phyloP scores from a whole-genome alignment of 495 filamentous ascomycete species.

The Pseudoneurospora amorphoporcata region DNA sequence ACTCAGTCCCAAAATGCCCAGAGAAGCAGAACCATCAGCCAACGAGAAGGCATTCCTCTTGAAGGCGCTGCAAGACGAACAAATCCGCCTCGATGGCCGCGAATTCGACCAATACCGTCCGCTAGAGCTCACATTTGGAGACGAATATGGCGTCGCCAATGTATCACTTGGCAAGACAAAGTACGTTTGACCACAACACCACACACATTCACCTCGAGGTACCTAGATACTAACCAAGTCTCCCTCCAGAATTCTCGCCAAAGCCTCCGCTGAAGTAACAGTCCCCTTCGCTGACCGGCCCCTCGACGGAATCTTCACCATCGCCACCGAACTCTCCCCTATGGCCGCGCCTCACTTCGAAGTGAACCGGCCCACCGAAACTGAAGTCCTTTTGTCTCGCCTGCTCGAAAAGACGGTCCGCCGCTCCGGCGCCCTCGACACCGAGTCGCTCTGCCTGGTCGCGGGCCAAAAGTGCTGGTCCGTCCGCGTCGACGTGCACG shows the following conservation, averaged over 20 bases:
- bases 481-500: conserved; percentile 79
- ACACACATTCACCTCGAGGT: not conserved
- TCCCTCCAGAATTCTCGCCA: conserved; percentile 58
- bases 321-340: conserved; percentile 80
- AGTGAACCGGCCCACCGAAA: conserved; percentile 66
- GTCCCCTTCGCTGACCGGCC: conserved; percentile 78
- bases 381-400: conserved; percentile 74
- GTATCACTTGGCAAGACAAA: conserved; percentile 85
- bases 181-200: conserved; percentile 30
- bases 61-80: conserved; percentile 57
- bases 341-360: conserved; percentile 91
- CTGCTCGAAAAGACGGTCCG: conserved; percentile 89
- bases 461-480: conserved; percentile 85
- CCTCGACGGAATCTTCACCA: conserved; percentile 89
- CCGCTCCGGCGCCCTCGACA: conserved; percentile 81
- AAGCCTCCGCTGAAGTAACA: conserved; percentile 79
- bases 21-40: conserved; percentile 73
- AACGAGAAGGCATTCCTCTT: conserved; percentile 69
- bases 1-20: conserved; percentile 54
- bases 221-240: conserved; percentile 1
- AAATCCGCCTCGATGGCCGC: conserved; percentile 74
- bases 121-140: conserved; percentile 69
- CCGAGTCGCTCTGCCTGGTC: conserved; percentile 87
- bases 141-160: conserved; percentile 85
- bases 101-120: conserved; percentile 65